Percentiles rank a stretch among this genome's conserved stretches.
Evolutionary conservation across 2,329 filamentous ascomycete species (phyloP).

Genomic region (Botrytis porri): DNA sequence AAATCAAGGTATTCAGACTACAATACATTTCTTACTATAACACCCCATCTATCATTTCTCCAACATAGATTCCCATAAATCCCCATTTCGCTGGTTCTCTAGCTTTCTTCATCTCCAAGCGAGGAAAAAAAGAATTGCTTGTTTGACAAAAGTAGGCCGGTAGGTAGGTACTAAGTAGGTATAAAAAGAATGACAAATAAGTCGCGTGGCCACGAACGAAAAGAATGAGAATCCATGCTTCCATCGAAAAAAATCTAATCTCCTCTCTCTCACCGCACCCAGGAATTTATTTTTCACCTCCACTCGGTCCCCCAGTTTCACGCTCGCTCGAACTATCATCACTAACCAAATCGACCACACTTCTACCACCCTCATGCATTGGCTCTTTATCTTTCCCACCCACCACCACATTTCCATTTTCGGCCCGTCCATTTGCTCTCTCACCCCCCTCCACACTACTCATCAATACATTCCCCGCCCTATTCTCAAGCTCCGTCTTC

Average conservation of each 20-base stretch:
- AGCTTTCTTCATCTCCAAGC: neutral
- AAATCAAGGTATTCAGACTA: neutral
- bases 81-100: neutral
- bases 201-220: no score
- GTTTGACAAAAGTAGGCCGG: neutral
- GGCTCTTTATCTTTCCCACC: neutral
- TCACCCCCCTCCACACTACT: neutral
- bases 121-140: neutral
- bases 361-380: neutral
- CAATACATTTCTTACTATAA: neutral
- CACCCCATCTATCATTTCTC: neutral
- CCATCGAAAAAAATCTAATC: neutral
- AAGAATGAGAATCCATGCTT: neutral
- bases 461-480: neutral
- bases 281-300: neutral
- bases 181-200: no score
- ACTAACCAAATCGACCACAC: conserved; percentile 1
- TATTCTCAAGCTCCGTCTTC: neutral
- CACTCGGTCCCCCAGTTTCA: neutral
- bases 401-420: neutral
- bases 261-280: no score
- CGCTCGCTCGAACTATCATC: neutral
- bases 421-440: neutral
- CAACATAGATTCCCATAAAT: neutral
- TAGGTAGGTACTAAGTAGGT: no score